These are phyloP conservation scores for Ephemerocybe angulata DNA, from an alignment of 768 basidiomycete species.

Conservation along the genomic window DNA sequence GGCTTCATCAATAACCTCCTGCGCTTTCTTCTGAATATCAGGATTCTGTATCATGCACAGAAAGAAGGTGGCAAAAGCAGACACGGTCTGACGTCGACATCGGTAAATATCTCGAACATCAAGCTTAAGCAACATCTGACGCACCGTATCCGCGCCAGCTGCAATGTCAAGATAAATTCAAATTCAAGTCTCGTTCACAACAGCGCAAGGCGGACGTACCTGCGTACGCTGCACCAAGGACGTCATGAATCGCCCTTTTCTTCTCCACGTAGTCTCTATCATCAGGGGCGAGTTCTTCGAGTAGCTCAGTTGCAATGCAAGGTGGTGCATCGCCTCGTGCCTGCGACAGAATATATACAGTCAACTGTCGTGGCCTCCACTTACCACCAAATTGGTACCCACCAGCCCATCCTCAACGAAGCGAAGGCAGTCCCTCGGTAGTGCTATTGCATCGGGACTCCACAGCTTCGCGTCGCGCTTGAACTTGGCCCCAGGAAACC, in stretches of 20 bases:
- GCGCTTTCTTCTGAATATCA: not conserved
- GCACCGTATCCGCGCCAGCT: not conserved
- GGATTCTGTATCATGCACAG: not conserved
- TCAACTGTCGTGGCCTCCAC: not conserved
- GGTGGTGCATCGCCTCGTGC: not conserved
- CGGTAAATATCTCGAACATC: too few species aligned
- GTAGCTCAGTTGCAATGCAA: not conserved
- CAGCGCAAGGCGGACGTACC: not conserved
- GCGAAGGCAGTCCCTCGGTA: not conserved
- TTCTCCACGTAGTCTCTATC: not conserved
- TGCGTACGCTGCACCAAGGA: not conserved
- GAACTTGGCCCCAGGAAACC: constrained; percentile 23
- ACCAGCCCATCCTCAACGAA: constrained; percentile 6
- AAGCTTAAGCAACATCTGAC: not conserved
- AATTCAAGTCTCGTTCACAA: not conserved
- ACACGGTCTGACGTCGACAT: not conserved
- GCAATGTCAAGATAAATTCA: not conserved
- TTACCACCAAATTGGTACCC: not conserved
- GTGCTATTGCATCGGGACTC: constrained; percentile 16
- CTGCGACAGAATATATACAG: not conserved
- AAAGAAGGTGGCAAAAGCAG: not conserved
- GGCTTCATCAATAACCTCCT: not conserved
- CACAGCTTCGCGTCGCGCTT: constrained; percentile 7
- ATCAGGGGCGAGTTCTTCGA: not conserved
- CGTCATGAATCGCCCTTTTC: not conserved